Evolutionary conservation across 192 early-diverging fungal genomes (phyloP).

Genomic region (Podila epigama): DNA sequence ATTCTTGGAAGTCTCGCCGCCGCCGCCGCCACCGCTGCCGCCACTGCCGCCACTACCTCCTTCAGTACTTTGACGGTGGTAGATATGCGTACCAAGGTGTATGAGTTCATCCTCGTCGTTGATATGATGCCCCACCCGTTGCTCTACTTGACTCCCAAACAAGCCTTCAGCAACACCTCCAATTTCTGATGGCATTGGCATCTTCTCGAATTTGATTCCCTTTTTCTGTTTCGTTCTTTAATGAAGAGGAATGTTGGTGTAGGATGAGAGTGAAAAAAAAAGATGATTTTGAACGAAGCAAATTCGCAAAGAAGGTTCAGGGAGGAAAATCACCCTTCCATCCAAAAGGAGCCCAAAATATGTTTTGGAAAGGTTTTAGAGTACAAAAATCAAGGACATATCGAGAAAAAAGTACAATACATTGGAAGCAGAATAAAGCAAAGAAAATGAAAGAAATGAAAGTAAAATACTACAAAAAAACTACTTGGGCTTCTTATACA

Average conservation of each 20-base stretch:
- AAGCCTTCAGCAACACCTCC: constrained; percentile 28
- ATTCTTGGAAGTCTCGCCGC: not conserved
- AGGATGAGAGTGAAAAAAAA: no score
- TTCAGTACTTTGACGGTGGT: not conserved
- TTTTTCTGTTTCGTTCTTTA: no score
- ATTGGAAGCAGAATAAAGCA: not conserved
- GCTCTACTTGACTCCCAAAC: constrained; percentile 40
- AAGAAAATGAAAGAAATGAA: not conserved
- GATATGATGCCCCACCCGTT: constrained; percentile 21
- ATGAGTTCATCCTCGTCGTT: constrained; percentile 4
- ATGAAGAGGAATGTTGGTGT: no score
- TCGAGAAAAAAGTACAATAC: not conserved
- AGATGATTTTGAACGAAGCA: no score
- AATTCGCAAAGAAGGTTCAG: no score
- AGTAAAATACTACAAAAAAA: not conserved
- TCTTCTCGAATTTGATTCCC: no score
- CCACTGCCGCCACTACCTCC: constrained; percentile 11
- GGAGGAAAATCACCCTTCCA: no score
- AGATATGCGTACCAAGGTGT: no score
- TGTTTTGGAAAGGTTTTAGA: not conserved
- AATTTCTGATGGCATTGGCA: no score
- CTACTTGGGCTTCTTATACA: constrained; percentile 16
- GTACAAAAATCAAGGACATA: not conserved
- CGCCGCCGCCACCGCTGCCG: no score
- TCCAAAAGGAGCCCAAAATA: no score